Base-by-base conservation (phyloP, 345 rosid genomes). In the Theobroma cacao region DNA sequence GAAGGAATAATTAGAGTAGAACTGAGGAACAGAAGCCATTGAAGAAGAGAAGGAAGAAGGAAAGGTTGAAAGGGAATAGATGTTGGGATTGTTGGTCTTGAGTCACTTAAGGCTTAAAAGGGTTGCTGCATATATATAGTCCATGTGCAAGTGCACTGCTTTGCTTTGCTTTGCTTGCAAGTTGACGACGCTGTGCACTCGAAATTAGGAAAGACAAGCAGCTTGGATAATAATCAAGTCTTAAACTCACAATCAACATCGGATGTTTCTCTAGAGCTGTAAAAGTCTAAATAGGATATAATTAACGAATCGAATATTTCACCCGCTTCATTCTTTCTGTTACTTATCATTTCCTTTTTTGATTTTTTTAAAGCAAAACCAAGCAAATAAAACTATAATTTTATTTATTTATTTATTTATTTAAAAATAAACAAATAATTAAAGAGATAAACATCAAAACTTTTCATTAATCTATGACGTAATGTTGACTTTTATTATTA, bases 11-110 rank as follows among this genome's bases (percentile, higher is more conserved):
- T 28, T 13, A 22, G 41, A 50, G 53, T 31, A 50, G 30, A 50
- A 20, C 14, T 71, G 43, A 50, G 75, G 75, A 11, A 50, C 2
- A 20, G 75, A 71, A 33, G 75, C 45, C 75, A 71, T 69, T 52
- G 30, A 17, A 30, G 20, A n/a, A 13, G 28, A 9, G 20, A 43
- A 33, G 4, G 3, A 18, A 26, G 15, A 0, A 7, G 56, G 36
- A 28, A 26, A 68, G 56, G 1, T 26, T 15, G 22, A 45, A 43
- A n/a, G 47, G 74, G 56, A 8, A 47, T 47, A 24, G 20, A 14
- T 56, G 7, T 15, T 8, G 30, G 4, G 45, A 65, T 4, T 68
- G 5, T 26, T 68, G 36, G 14, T 14, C 24, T 70, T 48, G 59
- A 70, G 74, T 69, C 34, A 1, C 52, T 43, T 41, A 11, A 34